A percentile compares a stretch with the other conserved stretches of the same genome.
Evolutionary conservation across 169 alveolate species (phyloP).

Genomic region (Plasmodium billcollinsi): DNA sequence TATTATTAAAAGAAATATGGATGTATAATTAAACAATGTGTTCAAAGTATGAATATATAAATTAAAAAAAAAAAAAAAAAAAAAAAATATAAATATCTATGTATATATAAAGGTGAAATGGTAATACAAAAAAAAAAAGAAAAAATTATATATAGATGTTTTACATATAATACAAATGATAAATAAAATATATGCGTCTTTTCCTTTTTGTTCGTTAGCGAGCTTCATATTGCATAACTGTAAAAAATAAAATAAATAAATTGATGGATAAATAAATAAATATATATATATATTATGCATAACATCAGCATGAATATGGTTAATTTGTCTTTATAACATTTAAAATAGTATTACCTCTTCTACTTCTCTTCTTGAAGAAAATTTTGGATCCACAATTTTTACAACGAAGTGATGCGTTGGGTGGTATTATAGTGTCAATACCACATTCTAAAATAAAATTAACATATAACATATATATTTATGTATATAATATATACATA

Average conservation of each 20-base stretch:
- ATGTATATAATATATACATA: constrained; percentile 1
- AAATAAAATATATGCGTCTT: neutral
- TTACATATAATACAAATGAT: neutral
- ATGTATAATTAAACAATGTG: neutral
- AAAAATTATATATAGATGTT: neutral
- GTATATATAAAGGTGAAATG: neutral
- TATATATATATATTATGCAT: neutral
- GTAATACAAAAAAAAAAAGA: neutral
- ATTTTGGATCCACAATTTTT: constrained; percentile 90
- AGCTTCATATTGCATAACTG: constrained; percentile 77
- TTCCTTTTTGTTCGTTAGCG: constrained; percentile 16
- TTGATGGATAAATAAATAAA: neutral
- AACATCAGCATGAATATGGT: neutral
- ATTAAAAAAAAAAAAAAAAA: neutral
- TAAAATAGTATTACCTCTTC: constrained; percentile 78
- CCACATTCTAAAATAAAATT: constrained; percentile 86
- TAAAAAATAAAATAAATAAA: constrained; percentile 4
- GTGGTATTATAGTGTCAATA: constrained; percentile 88
- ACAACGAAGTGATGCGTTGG: constrained; percentile 90
- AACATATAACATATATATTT: neutral
- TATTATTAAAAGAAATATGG: constrained; percentile 4
- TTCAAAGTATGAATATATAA: neutral
- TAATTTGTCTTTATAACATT: no score
- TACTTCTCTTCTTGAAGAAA: constrained; percentile 87
- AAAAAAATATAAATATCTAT: neutral